Conservation (phyloP, 129 eudicot genomes). For the Flaveria linearis region DNA sequence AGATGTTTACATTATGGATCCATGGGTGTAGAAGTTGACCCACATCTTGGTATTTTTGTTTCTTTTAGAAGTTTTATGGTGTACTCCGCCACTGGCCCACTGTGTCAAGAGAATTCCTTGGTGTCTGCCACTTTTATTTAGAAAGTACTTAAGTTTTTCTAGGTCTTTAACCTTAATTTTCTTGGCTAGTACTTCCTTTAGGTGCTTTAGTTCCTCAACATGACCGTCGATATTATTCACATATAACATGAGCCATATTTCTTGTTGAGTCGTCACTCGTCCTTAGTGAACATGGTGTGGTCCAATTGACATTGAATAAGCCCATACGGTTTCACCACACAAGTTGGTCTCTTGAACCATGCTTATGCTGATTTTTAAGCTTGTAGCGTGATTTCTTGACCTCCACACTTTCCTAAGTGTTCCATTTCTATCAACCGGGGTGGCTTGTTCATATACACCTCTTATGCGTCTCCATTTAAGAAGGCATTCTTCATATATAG, state of each 20-base stretch:
- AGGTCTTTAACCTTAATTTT: not conserved
- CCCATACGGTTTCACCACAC: not conserved
- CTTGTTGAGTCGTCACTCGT: too few species aligned
- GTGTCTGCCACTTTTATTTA: not conserved
- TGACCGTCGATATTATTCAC: not conserved
- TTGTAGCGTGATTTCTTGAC: not conserved
- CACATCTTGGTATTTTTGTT: too few species aligned
- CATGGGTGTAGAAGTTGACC: too few species aligned
- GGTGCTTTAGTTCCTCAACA: too few species aligned
- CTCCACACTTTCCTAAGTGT: not conserved
- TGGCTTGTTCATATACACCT: not conserved
- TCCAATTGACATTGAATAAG: not conserved
- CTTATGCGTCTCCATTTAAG: not conserved
- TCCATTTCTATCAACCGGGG: not conserved
- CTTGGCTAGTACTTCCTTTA: not conserved
- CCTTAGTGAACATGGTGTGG: not conserved
- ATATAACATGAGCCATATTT: too few species aligned
- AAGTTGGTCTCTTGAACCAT: not conserved
- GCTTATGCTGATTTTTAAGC: not conserved
- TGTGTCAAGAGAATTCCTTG: not conserved
- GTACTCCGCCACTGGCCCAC: not conserved
- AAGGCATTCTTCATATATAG: not conserved
- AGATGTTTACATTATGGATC: too few species aligned
- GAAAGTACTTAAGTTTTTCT: too few species aligned
- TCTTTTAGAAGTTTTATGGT: not conserved